Conservation (phyloP, 2,329 filamentous ascomycete species). For the Didymella arachidicola region DNA sequence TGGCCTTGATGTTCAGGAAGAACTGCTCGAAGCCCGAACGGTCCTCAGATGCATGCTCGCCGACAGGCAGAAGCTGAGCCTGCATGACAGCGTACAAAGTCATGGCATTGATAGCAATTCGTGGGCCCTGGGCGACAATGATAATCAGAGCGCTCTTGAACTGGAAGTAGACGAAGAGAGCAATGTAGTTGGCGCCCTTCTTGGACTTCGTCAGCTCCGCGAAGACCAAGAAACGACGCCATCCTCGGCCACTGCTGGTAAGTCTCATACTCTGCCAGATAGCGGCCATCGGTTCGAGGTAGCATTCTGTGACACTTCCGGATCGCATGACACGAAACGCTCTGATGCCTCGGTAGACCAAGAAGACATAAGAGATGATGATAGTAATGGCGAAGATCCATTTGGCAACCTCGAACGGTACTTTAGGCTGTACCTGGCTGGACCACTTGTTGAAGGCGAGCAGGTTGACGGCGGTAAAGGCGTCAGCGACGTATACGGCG, state of each 20-base stretch:
- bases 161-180: slow-evolving; percentile 88
- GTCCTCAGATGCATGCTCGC: slow-evolving; percentile 63
- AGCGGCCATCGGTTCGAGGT: slow-evolving; percentile 85
- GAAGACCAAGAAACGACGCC: slow-evolving; percentile 90
- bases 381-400: slow-evolving; percentile 97
- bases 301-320: slow-evolving; percentile 88
- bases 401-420: slow-evolving; percentile 80
- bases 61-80: slow-evolving; percentile 72
- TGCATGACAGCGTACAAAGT: slow-evolving; percentile 86
- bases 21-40: slow-evolving; percentile 75
- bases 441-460: slow-evolving; percentile 90
- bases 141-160: slow-evolving; percentile 84
- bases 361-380: slow-evolving; percentile 84
- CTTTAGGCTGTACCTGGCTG: slow-evolving; percentile 78
- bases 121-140: slow-evolving; percentile 88
- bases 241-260: slow-evolving; percentile 75
- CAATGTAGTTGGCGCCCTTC: slow-evolving; percentile 88
- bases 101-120: slow-evolving; percentile 88
- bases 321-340: slow-evolving; percentile 82
- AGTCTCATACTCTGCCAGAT: slow-evolving; percentile 83
- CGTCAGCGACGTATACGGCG: slow-evolving; percentile 88
- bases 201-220: slow-evolving; percentile 88
- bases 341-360: slow-evolving; percentile 79
- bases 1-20: slow-evolving; percentile 78
- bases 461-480: slow-evolving; percentile 90